A percentile compares a stretch with the other conserved stretches of the same genome.
phyloP scores from a whole-genome alignment of 2,329 filamentous ascomycete genomes.

The Arthrobotrys conoides region DNA sequence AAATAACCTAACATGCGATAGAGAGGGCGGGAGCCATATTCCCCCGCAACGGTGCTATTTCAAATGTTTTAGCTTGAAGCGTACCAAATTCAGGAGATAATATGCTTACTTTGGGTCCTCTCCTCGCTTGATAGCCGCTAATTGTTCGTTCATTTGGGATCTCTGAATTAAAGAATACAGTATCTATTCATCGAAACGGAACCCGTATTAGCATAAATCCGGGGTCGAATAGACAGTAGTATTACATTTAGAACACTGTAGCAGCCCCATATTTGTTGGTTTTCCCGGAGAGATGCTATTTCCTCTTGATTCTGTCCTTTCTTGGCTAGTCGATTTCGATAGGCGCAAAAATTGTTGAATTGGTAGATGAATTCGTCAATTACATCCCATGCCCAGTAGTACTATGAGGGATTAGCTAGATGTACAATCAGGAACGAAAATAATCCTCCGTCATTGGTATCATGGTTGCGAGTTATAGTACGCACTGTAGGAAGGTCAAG shows the following conservation, averaged over 20 bases:
- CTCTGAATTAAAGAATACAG: conserved; percentile 99
- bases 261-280: conserved; percentile 99
- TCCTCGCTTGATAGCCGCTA: conserved; percentile 92
- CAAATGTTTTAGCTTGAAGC: background rate
- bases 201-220: background rate
- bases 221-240: background rate
- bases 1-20: conserved; percentile 99
- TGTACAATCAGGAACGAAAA: background rate
- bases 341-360: conserved; percentile 99
- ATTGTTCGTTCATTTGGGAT: conserved; percentile 97
- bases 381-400: conserved; percentile 99
- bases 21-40: conserved; percentile 92
- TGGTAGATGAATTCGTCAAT: conserved; percentile 99
- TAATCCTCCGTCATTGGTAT: background rate
- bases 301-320: conserved; percentile 89
- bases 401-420: conserved; percentile 71
- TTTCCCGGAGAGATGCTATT: conserved; percentile 89
- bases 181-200: conserved; percentile 67
- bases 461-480: conserved; percentile 63
- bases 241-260: conserved; percentile 93
- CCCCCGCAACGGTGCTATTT: conserved; percentile 80
- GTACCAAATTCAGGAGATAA: background rate
- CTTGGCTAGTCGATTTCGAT: conserved; percentile 90
- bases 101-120: conserved; percentile 78
- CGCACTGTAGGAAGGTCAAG: conserved; percentile 95